Conservation (phyloP, 768 basidiomycete genomes). For the Pleurotus cornucopiae region DNA sequence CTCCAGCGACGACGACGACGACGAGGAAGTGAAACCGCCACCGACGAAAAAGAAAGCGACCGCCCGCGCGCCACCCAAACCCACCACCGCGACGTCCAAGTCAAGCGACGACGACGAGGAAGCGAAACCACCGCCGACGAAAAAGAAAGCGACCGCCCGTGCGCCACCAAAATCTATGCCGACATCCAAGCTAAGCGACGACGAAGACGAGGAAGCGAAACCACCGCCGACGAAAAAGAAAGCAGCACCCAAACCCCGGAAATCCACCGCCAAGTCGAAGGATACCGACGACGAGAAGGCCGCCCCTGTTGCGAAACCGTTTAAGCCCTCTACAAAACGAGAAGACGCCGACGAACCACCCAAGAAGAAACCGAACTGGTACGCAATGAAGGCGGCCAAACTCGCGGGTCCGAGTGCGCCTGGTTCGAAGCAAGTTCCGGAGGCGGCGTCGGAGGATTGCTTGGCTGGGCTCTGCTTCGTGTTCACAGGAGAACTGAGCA, state of each 20-base stretch:
- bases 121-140: not conserved
- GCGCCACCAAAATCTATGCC: not conserved
- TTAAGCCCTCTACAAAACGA: slow-evolving; percentile 5
- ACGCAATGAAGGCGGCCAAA: slow-evolving; percentile 55
- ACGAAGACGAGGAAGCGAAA: too few species aligned
- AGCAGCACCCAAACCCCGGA: too few species aligned
- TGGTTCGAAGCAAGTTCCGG: slow-evolving; percentile 70
- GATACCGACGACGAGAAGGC: slow-evolving; percentile 24
- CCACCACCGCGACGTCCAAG: not conserved
- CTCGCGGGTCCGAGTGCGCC: slow-evolving; percentile 56
- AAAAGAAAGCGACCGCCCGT: not conserved
- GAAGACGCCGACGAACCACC: slow-evolving; percentile 11
- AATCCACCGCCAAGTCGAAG: not conserved
- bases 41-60: not conserved
- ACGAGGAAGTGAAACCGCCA: too few species aligned
- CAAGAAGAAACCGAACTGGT: slow-evolving; percentile 36
- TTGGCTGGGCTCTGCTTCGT: slow-evolving; percentile 87
- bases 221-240: too few species aligned
- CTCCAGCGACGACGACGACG: too few species aligned
- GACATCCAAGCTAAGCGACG: not conserved
- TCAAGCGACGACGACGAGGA: not conserved
- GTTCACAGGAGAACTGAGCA: slow-evolving; percentile 90
- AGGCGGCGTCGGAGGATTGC: slow-evolving; percentile 61
- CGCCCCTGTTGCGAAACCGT: slow-evolving; percentile 9
- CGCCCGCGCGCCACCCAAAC: not conserved